A percentile compares a stretch with the other conserved stretches of the same genome.
Evolutionary conservation across 2,329 filamentous ascomycete species (phyloP).

Genomic region (Pyrenochaeta sp.): DNA sequence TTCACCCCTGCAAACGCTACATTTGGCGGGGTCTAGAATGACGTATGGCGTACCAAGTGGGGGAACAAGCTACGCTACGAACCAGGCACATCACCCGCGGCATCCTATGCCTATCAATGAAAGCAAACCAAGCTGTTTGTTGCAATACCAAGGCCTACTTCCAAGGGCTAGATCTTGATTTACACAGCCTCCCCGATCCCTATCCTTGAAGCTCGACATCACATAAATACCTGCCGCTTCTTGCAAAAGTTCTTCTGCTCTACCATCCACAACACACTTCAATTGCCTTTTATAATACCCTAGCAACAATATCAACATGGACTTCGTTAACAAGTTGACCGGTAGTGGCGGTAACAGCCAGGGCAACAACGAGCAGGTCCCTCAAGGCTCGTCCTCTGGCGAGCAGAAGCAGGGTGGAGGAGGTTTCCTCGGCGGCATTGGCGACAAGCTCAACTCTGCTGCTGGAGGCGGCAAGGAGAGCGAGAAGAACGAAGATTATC

Average conservation of each 20-base stretch:
- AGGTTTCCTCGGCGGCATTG: conserved; percentile 66
- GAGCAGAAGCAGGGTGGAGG: conserved; percentile 48
- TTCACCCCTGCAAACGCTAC: neutral
- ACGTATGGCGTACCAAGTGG: conserved; percentile 1
- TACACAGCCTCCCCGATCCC: neutral
- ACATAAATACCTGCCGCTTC: conserved; percentile 20
- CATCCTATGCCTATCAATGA: conserved; percentile 2
- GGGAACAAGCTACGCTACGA: neutral
- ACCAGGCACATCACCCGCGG: conserved; percentile 18
- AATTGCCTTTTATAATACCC: conserved; percentile 9
- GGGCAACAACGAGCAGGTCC: conserved; percentile 39
- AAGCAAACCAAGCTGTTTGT: neutral
- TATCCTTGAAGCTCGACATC: neutral
- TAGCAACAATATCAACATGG: conserved; percentile 41
- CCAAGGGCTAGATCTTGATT: conserved; percentile 3
- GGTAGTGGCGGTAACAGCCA: conserved; percentile 48
- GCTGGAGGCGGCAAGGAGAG: conserved; percentile 77
- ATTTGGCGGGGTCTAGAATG: conserved; percentile 1
- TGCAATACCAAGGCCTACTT: neutral
- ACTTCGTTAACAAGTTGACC: conserved; percentile 58
- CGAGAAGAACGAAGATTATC: conserved; percentile 83
- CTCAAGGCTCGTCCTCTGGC: conserved; percentile 31
- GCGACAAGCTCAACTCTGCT: conserved; percentile 74
- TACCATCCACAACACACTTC: conserved; percentile 8
- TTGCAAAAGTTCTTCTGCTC: conserved; percentile 4